Percentiles rank a stretch among this genome's conserved stretches.
Evolutionary conservation across 2,329 filamentous ascomycete species (phyloP).

Genomic region (Diaporthe vexans): DNA sequence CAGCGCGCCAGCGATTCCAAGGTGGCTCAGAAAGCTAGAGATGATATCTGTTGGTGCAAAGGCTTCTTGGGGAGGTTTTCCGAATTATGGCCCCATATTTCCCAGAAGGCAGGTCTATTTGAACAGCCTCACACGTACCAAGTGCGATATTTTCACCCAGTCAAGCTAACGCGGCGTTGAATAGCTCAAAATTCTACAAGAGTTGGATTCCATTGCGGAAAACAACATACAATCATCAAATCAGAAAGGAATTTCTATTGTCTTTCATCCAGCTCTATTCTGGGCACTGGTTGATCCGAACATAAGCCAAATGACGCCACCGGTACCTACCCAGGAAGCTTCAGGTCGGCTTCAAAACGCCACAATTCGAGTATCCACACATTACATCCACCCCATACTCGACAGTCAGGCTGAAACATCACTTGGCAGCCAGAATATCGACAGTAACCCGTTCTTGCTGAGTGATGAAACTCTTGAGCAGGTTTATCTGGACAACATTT

Average conservation of each 20-base stretch:
- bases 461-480: constrained; percentile 8
- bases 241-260: not conserved
- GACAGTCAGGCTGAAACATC: not conserved
- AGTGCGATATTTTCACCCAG: not conserved
- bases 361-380: constrained; percentile 2
- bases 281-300: constrained; percentile 3
- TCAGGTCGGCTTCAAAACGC: not conserved
- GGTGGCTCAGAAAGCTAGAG: not conserved
- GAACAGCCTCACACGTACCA: not conserved
- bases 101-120: not conserved
- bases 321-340: not conserved
- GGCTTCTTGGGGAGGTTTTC: not conserved
- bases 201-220: not conserved
- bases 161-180: not conserved
- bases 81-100: not conserved
- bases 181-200: constrained; percentile 6
- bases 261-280: constrained; percentile 1
- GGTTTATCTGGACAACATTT: not conserved
- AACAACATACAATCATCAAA: not conserved
- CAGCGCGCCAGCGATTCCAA: not conserved
- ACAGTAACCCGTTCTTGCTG: not conserved
- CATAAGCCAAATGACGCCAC: not conserved
- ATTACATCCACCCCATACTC: not conserved
- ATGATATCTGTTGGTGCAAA: not conserved
- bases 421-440: not conserved